Evolutionary conservation across 2,329 filamentous ascomycete genomes (phyloP), one percentile per base, ranked within the genome.

Genomic region (Diaporthe capsici): DNA sequence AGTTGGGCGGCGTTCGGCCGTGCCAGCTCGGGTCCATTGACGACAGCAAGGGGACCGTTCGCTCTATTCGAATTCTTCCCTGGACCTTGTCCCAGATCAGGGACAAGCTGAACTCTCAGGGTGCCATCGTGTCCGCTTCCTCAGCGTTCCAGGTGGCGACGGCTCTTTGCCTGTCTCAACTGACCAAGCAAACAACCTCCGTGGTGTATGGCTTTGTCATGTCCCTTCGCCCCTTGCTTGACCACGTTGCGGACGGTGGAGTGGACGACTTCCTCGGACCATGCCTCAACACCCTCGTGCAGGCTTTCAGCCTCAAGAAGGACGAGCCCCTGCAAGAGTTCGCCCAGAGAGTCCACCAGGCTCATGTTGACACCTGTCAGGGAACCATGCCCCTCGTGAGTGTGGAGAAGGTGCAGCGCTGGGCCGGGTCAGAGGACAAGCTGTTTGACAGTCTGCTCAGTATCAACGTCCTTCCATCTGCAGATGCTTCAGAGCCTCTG

Each of bases 381-480:
- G 79, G 79, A 10, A 20, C 34, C 3, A 80, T 80, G 79, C 78
- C 79, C 13, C 76, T 80, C 9, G 76, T 80, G 28, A 77, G 63
- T 9, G 75, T 72, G 4, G 79, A 79, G 44, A 75, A 55, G 61
- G 63, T 80, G 12, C 79, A 80, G 60, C 79, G 78, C 34, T 80
- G 79, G 79, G 73, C 78, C 10, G 74, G 72, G 8, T 60, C 73
- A 12, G 75, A 80, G 34, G 78, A 78, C 17, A 79, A 77, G 68
- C 73, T 80, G 5, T 80, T 80, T 31, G 77, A 80, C 67, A 79
- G 77, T 44, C 77, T 80, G 22, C 75, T 80, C 20, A 80, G 74
- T 20, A 76, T 78, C 63, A 78, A 78, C 31, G 65, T 78, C 31
- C 47, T 76, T 15, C 63, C 72, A 17, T 53, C 58, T 3, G 15